These are phyloP conservation scores for Ogataea ganodermae DNA, from an alignment of 805 yeast species.

Conservation along the genomic window DNA sequence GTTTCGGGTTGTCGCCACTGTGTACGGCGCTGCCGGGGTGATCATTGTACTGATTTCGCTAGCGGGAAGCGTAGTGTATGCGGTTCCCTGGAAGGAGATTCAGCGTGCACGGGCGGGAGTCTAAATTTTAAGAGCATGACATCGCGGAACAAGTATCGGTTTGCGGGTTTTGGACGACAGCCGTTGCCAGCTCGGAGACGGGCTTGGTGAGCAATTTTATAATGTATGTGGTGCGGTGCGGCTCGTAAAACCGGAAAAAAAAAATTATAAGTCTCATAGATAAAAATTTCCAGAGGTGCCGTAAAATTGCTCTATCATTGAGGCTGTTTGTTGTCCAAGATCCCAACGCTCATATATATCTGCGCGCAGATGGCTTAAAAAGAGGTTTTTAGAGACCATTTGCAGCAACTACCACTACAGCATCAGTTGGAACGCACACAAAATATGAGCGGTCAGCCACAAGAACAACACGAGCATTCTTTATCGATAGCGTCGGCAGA, in stretches of 20 bases:
- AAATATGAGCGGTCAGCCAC: background rate
- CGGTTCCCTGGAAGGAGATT: conserved; percentile 29
- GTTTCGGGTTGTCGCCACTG: conserved; percentile 60
- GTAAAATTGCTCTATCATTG: too few relatives aligned
- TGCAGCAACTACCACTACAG: background rate
- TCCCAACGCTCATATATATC: background rate
- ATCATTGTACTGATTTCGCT: conserved; percentile 44
- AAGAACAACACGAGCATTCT: background rate
- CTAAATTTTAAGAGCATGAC: background rate
- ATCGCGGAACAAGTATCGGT: background rate
- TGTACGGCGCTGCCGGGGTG: conserved; percentile 56
- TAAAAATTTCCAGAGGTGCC: background rate
- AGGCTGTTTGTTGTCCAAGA: background rate
- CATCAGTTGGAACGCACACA: background rate
- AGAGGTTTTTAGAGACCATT: background rate
- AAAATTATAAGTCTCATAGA: background rate
- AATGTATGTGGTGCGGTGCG: too few relatives aligned
- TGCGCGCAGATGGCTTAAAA: background rate
- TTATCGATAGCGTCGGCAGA: background rate
- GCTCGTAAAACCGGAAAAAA: background rate
- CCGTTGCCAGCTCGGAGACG: too few relatives aligned
- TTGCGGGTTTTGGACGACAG: too few relatives aligned
- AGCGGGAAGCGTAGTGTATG: conserved; percentile 35
- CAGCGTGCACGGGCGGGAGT: background rate
- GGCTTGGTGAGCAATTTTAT: too few relatives aligned